Evolutionary conservation across 2,329 filamentous ascomycete species (phyloP), one percentile per base, ranked within the genome.

Genomic region (Alternaria gaisen): DNA sequence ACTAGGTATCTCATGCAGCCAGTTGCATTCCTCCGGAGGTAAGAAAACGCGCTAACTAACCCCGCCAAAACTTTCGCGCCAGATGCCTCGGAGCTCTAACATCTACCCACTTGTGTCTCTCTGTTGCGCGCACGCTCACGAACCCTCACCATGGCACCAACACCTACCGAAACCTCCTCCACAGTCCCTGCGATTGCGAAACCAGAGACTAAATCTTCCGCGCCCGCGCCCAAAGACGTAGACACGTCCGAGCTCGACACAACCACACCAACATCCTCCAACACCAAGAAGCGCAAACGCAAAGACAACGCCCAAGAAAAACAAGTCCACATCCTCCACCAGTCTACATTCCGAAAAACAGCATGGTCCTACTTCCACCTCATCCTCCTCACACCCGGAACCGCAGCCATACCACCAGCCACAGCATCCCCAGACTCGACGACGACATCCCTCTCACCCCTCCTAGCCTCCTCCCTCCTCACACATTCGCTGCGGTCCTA

Each of bases 401-500:
- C 43, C 47, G 32, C 30, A 36, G 14, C 22, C 22, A 18, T 34
- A 53, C 50, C 42, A 50, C 32, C 10, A 11, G 11, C 11, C 1
- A 32, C 30, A 32, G 7, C 30, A 5, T 10, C 20, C 58, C 22
- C 90, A 93, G 24, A 26, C 24, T 76, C 40, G 34, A 44, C 20
- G 34, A 24, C 30, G 28, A n/a, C 16, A 36, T 24, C 18, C 16
- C 10, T 63, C 28, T 90, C 93, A 76, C 80, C 83, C 3, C 79
- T 93, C 3, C 88, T 88, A 38, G 82, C 86, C 18, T 87, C 86
- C 34, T 82, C 87, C 0, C 88, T 91, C 71, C 86, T 91, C 67
- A 86, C 85, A 2, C 77, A 84, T 1, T 88, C 91, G 0, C 80
- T 94, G 8, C 82, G 82, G 1, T 86, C 90, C 63, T 93, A 91